Base-by-base conservation (phyloP, 345 rosid species). In the Gossypium ekmanianum region DNA sequence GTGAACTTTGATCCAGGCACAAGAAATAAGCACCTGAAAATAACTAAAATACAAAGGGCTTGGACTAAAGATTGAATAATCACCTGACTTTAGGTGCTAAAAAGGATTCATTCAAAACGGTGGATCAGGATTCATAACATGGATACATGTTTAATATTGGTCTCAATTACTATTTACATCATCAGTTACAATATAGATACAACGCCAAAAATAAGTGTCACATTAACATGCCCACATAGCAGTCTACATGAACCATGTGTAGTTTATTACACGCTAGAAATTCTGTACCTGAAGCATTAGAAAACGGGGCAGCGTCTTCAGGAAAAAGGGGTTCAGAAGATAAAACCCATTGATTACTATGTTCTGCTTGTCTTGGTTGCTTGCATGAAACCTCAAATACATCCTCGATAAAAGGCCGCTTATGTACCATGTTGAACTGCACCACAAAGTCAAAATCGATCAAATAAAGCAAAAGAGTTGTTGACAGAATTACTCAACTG, bases 331-430 rank as follows among this genome's bases (percentile, higher is more conserved):
- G 63, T 51, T 81, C 86, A 7, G 79, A 62, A 64, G 73, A 56
- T 59, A 81, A 67, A 66, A 74, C 75, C 41, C 63, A 58, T 56
- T 70, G 65, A 62, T 78, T 77, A 73, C 71, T n/a, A 63, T 70
- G 63, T 48, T 80, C 80, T 29, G 67, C 67, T 55, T 75, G 84
- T 79, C 86, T 79, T 58, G 76, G 72, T 56, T 79, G 84, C 84
- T 87, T 89, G 69, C 74, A 73, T 68, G 85, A 62, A 61, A 77
- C 71, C 61, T 80, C 80, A 44, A 72, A 77, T 2, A 68, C 48
- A 63, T 81, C 87, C 72, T 81, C 75, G 14, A 75, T 73, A 75
- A 85, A 87, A 66, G 81, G 84, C 41, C 92, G 79, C 71, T 89
- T 89, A 55, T 82, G 74, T 55, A 80, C 82, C 90, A 87, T 88